Percentiles rank a stretch among this genome's conserved stretches.
Evolutionary conservation across 306 rosid species (phyloP).

Genomic region (Hylodesmum podocarpum): DNA sequence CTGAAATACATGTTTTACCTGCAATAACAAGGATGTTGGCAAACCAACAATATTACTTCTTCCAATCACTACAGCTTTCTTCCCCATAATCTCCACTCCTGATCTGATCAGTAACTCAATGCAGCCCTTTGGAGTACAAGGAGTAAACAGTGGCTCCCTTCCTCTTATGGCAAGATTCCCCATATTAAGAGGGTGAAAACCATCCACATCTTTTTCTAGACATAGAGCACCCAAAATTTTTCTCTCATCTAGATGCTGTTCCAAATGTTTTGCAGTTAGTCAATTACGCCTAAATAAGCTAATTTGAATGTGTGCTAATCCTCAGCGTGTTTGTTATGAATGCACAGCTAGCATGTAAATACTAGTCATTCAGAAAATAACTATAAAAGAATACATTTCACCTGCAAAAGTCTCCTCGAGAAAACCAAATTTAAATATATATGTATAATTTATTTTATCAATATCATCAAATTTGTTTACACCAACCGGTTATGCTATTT

Average conservation of each 20-base stretch:
- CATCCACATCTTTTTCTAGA: conserved; percentile 90
- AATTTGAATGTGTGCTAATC: conserved; percentile 36
- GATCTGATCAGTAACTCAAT: conserved; percentile 83
- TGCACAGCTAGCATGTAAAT: background rate
- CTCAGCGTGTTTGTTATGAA: conserved; percentile 16
- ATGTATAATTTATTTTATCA: background rate
- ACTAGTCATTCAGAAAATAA: background rate
- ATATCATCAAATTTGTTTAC: background rate
- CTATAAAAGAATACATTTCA: conserved; percentile 16
- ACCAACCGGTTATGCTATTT: background rate
- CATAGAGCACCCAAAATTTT: conserved; percentile 52
- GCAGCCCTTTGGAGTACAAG: conserved; percentile 94
- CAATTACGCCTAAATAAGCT: conserved; percentile 36
- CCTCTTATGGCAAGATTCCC: conserved; percentile 88
- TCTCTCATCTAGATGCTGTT: conserved; percentile 85
- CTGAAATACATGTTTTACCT: conserved; percentile 48
- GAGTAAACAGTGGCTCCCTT: conserved; percentile 82
- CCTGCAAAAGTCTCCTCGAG: conserved; percentile 4
- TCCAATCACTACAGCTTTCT: conserved; percentile 88
- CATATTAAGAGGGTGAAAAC: conserved; percentile 83
- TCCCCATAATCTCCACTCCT: conserved; percentile 73
- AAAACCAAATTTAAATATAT: background rate
- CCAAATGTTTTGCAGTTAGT: conserved; percentile 49
- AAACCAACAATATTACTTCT: conserved; percentile 90
- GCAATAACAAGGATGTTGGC: conserved; percentile 81